Percentiles rank a stretch among this genome's conserved stretches.
Evolutionary conservation across 106 monocot species (phyloP).

Genomic region (Hemerocallis citrina): DNA sequence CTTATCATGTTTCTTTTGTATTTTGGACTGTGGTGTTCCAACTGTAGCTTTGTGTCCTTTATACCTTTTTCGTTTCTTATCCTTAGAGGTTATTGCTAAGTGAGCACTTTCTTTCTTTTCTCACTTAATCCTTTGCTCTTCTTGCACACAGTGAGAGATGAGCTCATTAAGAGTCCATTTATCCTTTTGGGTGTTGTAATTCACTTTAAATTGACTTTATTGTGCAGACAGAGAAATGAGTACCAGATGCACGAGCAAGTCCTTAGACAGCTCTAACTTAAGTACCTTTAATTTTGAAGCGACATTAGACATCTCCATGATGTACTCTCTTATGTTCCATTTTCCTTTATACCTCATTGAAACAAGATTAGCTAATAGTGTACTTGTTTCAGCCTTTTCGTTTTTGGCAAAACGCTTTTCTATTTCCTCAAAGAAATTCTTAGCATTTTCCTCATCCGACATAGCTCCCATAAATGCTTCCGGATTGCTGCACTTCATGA

Average conservation of each 20-base stretch:
- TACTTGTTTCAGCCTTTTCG: constrained; percentile 9
- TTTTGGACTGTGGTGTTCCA: no score
- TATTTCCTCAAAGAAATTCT: constrained; percentile 4
- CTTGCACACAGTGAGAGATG: no score
- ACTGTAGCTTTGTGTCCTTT: no score
- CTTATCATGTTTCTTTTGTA: no score
- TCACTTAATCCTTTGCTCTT: no score
- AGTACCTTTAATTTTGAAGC: constrained; percentile 17
- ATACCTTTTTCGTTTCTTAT: no score
- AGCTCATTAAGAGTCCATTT: constrained; percentile 16
- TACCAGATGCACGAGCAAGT: constrained; percentile 12
- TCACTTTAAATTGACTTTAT: no score
- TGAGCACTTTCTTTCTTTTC: no score
- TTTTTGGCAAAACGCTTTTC: constrained; percentile 7
- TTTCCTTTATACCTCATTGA: constrained; percentile 23
- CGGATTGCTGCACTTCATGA: not conserved
- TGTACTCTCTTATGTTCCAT: constrained; percentile 14
- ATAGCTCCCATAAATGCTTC: not conserved
- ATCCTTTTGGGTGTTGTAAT: constrained; percentile 1
- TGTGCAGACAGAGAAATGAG: constrained; percentile 11
- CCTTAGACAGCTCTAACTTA: constrained; percentile 3
- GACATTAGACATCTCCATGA: constrained; percentile 15
- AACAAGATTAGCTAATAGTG: constrained; percentile 4
- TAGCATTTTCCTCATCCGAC: not conserved
- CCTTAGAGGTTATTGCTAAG: no score